Base-by-base conservation (phyloP, 2,329 filamentous ascomycete genomes). In the Colletotrichum karsti region DNA sequence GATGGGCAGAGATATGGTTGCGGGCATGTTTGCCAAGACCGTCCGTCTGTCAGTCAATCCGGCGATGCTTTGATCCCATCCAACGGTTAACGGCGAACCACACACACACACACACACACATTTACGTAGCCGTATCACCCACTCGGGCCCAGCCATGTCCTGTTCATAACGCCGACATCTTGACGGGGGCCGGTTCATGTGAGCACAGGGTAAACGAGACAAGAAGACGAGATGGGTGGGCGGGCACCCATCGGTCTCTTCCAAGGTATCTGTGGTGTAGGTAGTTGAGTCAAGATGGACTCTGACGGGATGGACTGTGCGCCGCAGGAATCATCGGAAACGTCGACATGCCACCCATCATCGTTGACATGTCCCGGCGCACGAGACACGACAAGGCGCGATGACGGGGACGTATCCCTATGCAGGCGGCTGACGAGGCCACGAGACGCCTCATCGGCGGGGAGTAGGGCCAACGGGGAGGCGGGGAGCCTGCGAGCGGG, bases 401-500 rank as follows among this genome's bases (percentile, higher is more conserved):
- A 18, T 22, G 39, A 42, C 37, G 53, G 62, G 57, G 63, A 66
- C 35, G n/a, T n/a, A n/a, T n/a, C n/a, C n/a, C 28, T 30, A 26
- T 8, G 22, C 22, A 30, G 39, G 24, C 62, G 20, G 12, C 33
- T 28, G 30, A 39, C 35, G 33, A 58, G 30, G 41, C 30, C 53
- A 48, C 41, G 42, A 57, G 60, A 30, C 24, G 33, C 26, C 10
- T 61, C 46, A 30, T 37, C 13, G 26, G 26, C 33, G 48, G 56
- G 28, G 44, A 64, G 44, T 46, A 54, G 62, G 57, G 46, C 22
- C 13, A 54, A 44, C 61, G 35, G 53, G 53, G 33, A 59, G 62
- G 62, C 54, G 35, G 53, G 53, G 42, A 53, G 61, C 61, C 30
- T 30, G 61, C 44, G 54, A 42, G 56, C 57, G 63, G 57, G 56